A percentile compares a stretch with the other conserved stretches of the same genome.
Evolutionary conservation across 106 monocot genomes (phyloP).

Genomic region (Dendrobium chrysotoxum): DNA sequence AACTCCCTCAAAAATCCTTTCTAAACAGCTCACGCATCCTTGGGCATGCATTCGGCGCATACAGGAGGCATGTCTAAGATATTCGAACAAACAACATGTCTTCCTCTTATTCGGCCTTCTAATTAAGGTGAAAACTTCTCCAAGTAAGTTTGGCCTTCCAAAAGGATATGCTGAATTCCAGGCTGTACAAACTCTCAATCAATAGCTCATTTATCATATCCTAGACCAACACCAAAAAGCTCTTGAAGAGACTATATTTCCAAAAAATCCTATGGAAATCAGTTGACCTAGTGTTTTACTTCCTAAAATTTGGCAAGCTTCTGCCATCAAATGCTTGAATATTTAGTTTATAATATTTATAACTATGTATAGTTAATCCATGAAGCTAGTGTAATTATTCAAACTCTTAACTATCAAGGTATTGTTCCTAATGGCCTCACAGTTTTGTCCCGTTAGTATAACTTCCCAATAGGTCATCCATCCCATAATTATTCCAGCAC

Average conservation of each 20-base stretch:
- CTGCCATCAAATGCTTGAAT: neutral
- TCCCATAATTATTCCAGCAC: too few relatives aligned
- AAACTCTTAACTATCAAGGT: too few relatives aligned
- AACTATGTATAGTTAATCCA: neutral
- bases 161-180: neutral
- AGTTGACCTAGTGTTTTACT: neutral
- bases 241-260: neutral
- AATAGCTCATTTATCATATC: neutral
- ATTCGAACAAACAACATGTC: neutral
- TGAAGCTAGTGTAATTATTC: neutral
- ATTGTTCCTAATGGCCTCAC: too few relatives aligned
- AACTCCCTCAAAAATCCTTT: too few relatives aligned
- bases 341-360: neutral
- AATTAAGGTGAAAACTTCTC: neutral
- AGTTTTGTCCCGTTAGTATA: too few relatives aligned
- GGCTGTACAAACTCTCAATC: neutral
- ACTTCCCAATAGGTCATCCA: too few relatives aligned
- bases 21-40: too few relatives aligned
- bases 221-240: neutral
- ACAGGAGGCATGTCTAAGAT: too few relatives aligned
- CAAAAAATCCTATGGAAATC: neutral
- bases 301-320: neutral
- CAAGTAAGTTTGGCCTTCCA: neutral
- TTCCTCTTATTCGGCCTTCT: neutral
- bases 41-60: too few relatives aligned